These are phyloP conservation scores for Wickerhamomyces ciferrii DNA, from an alignment of 805 yeast species.

Conservation along the genomic window DNA sequence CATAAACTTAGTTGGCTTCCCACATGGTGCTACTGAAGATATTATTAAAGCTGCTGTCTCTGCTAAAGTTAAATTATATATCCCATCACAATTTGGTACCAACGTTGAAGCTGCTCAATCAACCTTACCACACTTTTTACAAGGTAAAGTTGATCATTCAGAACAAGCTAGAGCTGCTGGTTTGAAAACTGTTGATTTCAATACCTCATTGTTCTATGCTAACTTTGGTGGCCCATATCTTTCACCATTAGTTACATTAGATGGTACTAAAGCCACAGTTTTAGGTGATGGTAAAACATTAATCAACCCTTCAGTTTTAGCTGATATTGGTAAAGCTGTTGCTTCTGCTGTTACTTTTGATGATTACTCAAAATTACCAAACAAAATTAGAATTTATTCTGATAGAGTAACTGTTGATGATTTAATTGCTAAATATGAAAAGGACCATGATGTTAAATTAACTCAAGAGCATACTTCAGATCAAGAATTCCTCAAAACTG, in stretches of 20 bases:
- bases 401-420: conserved; percentile 34
- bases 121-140: conserved; percentile 29
- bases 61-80: conserved; percentile 44
- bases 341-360: conserved; percentile 33
- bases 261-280: conserved; percentile 29
- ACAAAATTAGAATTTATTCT: conserved; percentile 36
- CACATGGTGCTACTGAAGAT: conserved; percentile 25
- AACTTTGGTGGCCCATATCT: conserved; percentile 19
- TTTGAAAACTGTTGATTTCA: conserved; percentile 40
- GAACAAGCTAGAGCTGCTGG: conserved; percentile 36
- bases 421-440: conserved; percentile 34
- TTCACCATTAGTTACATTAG: conserved; percentile 28
- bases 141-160: conserved; percentile 30
- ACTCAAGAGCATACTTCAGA: conserved; percentile 25
- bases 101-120: conserved; percentile 28
- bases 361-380: conserved; percentile 35
- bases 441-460: conserved; percentile 29
- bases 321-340: conserved; percentile 39
- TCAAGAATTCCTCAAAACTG: conserved; percentile 28
- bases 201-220: conserved; percentile 35
- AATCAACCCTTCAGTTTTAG: conserved; percentile 29
- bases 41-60: conserved; percentile 34
- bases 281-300: conserved; percentile 34
- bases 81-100: conserved; percentile 59
- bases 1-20: conserved; percentile 35